Conservation (phyloP, 2,329 filamentous ascomycete genomes). For the Chalaropsis ovoidea region DNA sequence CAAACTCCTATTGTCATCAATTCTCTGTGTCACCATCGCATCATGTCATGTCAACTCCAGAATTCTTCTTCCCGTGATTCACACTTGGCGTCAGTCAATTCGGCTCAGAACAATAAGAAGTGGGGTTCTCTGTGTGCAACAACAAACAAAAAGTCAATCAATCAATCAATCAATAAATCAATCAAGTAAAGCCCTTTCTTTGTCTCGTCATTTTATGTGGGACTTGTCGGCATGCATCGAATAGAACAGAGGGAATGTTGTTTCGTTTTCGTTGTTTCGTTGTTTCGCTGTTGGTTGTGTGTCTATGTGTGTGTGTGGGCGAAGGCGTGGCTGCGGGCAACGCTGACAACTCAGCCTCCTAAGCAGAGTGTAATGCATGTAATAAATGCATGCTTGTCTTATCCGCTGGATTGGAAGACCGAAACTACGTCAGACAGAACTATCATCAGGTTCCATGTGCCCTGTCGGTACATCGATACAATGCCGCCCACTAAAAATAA, state of each 20-base stretch:
- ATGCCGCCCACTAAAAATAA: neutral
- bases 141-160: neutral
- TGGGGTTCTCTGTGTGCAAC: neutral
- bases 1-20: neutral
- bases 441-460: neutral
- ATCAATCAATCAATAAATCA: too few relatives aligned
- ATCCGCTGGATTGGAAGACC: neutral
- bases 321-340: neutral
- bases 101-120: neutral
- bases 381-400: neutral
- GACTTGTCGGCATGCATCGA: neutral
- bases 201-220: neutral
- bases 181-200: neutral
- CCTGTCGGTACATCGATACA: neutral
- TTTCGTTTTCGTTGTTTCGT: neutral
- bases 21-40: constrained; percentile 10
- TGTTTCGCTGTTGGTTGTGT: neutral
- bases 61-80: neutral
- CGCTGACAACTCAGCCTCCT: neutral
- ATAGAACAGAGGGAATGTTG: neutral
- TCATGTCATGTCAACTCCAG: neutral
- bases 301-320: too few relatives aligned
- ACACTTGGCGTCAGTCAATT: constrained; percentile 4
- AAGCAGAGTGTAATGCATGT: too few relatives aligned
- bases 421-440: neutral